A percentile compares a stretch with the other conserved stretches of the same genome.
Evolutionary conservation across 495 filamentous ascomycete genomes (phyloP).

Genomic region (Penicillium daleae): DNA sequence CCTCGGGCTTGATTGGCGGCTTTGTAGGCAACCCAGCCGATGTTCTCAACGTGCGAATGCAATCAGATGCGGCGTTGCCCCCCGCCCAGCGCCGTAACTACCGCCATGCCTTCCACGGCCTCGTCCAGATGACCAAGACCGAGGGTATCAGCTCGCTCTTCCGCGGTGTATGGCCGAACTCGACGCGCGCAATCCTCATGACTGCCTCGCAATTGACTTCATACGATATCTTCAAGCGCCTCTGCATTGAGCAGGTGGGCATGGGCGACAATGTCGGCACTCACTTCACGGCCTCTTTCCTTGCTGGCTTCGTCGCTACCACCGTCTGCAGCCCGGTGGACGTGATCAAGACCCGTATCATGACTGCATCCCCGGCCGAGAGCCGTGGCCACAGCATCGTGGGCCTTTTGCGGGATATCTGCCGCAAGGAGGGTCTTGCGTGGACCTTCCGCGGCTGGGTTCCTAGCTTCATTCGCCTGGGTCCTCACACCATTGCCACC

Average conservation of each 20-base stretch:
- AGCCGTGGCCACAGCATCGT: slow-evolving; percentile 60
- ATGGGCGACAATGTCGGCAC: slow-evolving; percentile 79
- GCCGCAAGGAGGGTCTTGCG: slow-evolving; percentile 72
- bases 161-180: slow-evolving; percentile 91
- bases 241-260: slow-evolving; percentile 66
- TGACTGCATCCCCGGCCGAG: slow-evolving; percentile 66
- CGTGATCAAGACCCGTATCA: slow-evolving; percentile 95
- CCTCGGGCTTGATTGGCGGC: slow-evolving; percentile 87
- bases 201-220: slow-evolving; percentile 87
- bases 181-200: slow-evolving; percentile 88
- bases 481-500: slow-evolving; percentile 90
- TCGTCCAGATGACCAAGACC: slow-evolving; percentile 78
- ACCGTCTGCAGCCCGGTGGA: slow-evolving; percentile 95
- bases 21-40: slow-evolving; percentile 92
- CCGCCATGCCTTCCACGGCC: slow-evolving; percentile 82
- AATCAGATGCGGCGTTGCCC: slow-evolving; percentile 86
- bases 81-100: slow-evolving; percentile 79
- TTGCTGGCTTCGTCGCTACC: slow-evolving; percentile 92
- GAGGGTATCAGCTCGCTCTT: slow-evolving; percentile 77
- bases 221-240: slow-evolving; percentile 87
- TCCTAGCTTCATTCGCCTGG: slow-evolving; percentile 91
- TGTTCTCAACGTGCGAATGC: slow-evolving; percentile 97
- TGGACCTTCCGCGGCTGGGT: slow-evolving; percentile 99
- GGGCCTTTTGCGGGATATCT: slow-evolving; percentile 66
- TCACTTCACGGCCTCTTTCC: slow-evolving; percentile 83